phyloP scores from a whole-genome alignment of 805 yeast species.

The Isabelozyma rhagii region DNA sequence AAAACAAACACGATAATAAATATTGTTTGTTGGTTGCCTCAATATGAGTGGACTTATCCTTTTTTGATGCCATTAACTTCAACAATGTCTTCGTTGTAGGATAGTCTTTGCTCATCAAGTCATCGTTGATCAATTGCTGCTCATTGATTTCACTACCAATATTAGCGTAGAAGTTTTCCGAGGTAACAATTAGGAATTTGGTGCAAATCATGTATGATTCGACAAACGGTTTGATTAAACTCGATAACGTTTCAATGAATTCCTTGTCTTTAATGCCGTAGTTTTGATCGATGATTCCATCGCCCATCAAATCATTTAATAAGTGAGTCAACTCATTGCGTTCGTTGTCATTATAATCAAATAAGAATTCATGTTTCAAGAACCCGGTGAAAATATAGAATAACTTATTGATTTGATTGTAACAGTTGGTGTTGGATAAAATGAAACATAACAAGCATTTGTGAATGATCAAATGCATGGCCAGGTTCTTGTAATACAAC shows the following conservation, averaged over 20 bases:
- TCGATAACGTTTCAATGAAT: conserved; percentile 22
- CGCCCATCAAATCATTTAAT: conserved; percentile 18
- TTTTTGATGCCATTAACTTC: conserved; percentile 16
- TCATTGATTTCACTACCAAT: conserved; percentile 11
- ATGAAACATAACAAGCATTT: conserved; percentile 46
- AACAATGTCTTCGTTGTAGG: conserved; percentile 33
- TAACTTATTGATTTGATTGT: conserved; percentile 18
- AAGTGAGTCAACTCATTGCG: conserved; percentile 25
- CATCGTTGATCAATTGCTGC: conserved; percentile 20
- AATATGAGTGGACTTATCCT: conserved; percentile 11
- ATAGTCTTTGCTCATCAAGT: conserved; percentile 17
- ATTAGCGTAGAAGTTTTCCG: conserved; percentile 6
- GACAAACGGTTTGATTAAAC: conserved; percentile 31
- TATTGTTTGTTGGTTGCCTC: conserved; percentile 43
- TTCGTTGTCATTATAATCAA: conserved; percentile 35
- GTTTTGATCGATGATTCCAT: conserved; percentile 11
- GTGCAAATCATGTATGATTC: conserved; percentile 30
- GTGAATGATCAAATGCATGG: conserved; percentile 51
- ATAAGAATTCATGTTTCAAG: conserved; percentile 40
- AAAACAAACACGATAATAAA: conserved; percentile 36
- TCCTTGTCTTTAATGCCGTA: conserved; percentile 18
- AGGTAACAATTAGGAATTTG: conserved; percentile 11
- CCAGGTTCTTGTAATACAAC: conserved; percentile 55
- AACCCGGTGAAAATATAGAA: conserved; percentile 35
- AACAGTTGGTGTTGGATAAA: conserved; percentile 7